Percentiles rank a stretch among this genome's conserved stretches.
Conservation (phyloP, 441 rosid genomes). For the Syzygium syzygioides region DNA sequence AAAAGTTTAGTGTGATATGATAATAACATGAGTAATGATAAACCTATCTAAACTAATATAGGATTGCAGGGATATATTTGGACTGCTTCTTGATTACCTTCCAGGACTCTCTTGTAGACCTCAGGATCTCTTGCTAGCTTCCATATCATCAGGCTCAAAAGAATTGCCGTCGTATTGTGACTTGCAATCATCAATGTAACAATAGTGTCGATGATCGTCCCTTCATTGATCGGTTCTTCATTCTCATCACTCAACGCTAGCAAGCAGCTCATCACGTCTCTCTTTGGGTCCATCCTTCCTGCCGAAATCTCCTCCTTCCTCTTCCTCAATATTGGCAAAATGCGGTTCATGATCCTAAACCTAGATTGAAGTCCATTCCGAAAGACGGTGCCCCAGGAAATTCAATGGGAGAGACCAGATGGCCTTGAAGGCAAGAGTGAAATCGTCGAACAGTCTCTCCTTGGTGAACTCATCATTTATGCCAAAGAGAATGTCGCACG, state of each 20-base stretch:
- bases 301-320: background rate
- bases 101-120: background rate
- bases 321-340: background rate
- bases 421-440: background rate
- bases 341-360: background rate
- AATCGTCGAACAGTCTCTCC: constrained; percentile 12
- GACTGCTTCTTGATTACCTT: background rate
- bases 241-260: constrained; percentile 17
- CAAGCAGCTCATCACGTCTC: constrained; percentile 3
- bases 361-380: constrained; percentile 6
- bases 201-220: constrained; percentile 7
- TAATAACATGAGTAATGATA: no score
- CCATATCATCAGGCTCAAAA: constrained; percentile 3
- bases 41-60: no score
- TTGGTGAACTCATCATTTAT: constrained; percentile 1
- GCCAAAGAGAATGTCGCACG: constrained; percentile 11
- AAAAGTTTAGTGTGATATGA: no score
- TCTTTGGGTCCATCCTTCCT: background rate
- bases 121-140: constrained; percentile 2
- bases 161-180: constrained; percentile 11
- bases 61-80: background rate
- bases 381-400: constrained; percentile 5
- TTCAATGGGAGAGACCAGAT: constrained; percentile 10
- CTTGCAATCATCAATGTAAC: constrained; percentile 14
- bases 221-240: constrained; percentile 8